These are phyloP conservation scores for Cytospora chrysosperma DNA, from an alignment of 2,329 filamentous ascomycete genomes.

Conservation along the genomic window DNA sequence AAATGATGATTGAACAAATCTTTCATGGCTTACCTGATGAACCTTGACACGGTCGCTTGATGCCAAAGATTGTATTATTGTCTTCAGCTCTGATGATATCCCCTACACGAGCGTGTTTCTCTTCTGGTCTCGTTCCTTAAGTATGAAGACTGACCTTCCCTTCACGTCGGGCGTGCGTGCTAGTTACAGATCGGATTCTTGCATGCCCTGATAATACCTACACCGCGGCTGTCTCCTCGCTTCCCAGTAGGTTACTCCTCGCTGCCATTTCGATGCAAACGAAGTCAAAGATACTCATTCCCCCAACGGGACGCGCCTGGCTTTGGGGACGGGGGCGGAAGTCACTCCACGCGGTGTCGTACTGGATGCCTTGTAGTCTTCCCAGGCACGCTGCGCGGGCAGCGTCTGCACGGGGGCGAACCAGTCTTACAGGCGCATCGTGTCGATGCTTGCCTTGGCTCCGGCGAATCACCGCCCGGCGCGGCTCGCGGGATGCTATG, in stretches of 20 bases:
- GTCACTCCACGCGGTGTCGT: no score
- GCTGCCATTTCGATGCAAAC: no score
- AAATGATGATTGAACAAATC: slow-evolving; percentile 18
- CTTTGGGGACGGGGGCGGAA: no score
- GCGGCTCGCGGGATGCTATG: slow-evolving; percentile 38
- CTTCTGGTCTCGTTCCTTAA: neutral
- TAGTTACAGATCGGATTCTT: neutral
- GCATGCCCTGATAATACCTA: neutral
- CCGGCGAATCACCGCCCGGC: slow-evolving; percentile 36
- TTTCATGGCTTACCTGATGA: slow-evolving; percentile 27
- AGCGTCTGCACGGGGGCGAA: slow-evolving; percentile 40
- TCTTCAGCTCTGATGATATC: slow-evolving; percentile 4
- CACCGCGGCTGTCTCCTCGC: no score
- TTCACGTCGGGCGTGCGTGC: neutral
- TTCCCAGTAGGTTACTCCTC: neutral
- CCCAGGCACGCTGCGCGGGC: slow-evolving; percentile 35
- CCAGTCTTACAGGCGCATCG: slow-evolving; percentile 38
- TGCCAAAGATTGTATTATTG: slow-evolving; percentile 21
- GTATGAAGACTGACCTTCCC: neutral
- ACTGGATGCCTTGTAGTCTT: no score
- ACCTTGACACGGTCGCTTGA: slow-evolving; percentile 23
- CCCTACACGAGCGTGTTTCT: neutral
- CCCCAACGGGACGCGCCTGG: no score
- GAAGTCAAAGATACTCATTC: no score
- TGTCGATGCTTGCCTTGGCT: slow-evolving; percentile 34